Percentiles rank a stretch among this genome's conserved stretches.
Evolutionary conservation across 148 eudicot genomes (phyloP).

Genomic region (Simmondsia chinensis): DNA sequence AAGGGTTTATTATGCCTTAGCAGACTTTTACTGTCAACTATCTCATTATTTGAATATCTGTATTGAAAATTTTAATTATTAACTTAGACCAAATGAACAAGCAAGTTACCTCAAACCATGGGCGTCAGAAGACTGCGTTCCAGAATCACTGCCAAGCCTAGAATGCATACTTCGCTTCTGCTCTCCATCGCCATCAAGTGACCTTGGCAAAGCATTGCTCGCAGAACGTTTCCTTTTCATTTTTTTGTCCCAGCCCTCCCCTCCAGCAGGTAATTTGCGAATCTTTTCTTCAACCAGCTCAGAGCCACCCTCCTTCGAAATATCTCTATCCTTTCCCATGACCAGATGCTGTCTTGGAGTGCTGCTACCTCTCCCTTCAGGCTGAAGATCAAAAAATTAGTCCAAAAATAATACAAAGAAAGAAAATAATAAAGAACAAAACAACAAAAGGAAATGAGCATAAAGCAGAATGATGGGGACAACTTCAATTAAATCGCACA

Average conservation of each 20-base stretch:
- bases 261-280: conserved; percentile 70
- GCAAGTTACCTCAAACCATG: conserved; percentile 72
- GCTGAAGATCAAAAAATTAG: conserved; percentile 28
- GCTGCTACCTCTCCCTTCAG: conserved; percentile 52
- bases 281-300: conserved; percentile 67
- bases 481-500: no score
- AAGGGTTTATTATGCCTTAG: no score
- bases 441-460: not conserved
- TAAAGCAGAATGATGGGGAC: no score
- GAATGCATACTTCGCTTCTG: conserved; percentile 65
- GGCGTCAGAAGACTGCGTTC: conserved; percentile 41
- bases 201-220: conserved; percentile 45
- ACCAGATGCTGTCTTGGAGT: conserved; percentile 50
- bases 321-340: conserved; percentile 63
- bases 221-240: conserved; percentile 86
- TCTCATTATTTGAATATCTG: no score
- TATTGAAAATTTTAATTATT: no score
- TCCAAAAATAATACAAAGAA: not conserved
- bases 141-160: conserved; percentile 53
- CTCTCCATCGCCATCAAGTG: no score
- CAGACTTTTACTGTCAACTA: no score
- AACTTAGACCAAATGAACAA: not conserved
- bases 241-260: conserved; percentile 93
- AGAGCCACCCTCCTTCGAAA: conserved; percentile 41
- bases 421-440: not conserved